Conservation (phyloP, 2,329 filamentous ascomycete species). For the Aspergillus pseudonomiae region DNA sequence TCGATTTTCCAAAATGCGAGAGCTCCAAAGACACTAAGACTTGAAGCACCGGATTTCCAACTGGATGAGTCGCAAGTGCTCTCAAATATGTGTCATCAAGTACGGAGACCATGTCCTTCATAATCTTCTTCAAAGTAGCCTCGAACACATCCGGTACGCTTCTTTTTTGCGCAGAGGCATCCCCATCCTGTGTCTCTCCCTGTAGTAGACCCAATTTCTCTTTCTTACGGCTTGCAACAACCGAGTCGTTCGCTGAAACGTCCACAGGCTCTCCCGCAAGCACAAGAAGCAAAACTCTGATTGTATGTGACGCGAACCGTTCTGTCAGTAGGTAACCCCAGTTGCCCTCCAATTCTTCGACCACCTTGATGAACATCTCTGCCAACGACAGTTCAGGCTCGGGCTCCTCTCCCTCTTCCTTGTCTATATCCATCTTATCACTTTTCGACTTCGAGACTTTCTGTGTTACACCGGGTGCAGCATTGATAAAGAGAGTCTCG, state of each 20-base stretch:
- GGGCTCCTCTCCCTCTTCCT: conserved; percentile 45
- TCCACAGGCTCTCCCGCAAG: conserved; percentile 81
- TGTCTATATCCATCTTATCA: conserved; percentile 45
- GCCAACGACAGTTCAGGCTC: conserved; percentile 71
- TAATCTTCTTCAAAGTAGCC: conserved; percentile 77
- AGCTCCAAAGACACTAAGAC: conserved; percentile 86
- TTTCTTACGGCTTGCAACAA: conserved; percentile 92
- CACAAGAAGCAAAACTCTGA: conserved; percentile 83
- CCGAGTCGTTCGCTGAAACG: conserved; percentile 66
- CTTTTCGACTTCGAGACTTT: conserved; percentile 62
- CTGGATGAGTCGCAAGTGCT: conserved; percentile 82
- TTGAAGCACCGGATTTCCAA: conserved; percentile 92
- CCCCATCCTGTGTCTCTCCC: conserved; percentile 55
- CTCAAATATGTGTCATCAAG: conserved; percentile 80
- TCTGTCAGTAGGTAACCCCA: conserved; percentile 84
- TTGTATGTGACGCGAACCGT: conserved; percentile 83
- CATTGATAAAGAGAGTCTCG: conserved; percentile 85
- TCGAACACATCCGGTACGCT: conserved; percentile 79
- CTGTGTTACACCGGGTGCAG: conserved; percentile 75
- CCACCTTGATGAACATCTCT: conserved; percentile 76
- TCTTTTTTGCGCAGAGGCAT: conserved; percentile 48
- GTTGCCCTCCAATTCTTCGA: conserved; percentile 86
- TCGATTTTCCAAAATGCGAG: conserved; percentile 68
- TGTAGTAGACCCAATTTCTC: conserved; percentile 71
- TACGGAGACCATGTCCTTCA: conserved; percentile 71